phyloP scores from a whole-genome alignment of 2,329 filamentous ascomycete species.

The Dactylellina leptospora region DNA sequence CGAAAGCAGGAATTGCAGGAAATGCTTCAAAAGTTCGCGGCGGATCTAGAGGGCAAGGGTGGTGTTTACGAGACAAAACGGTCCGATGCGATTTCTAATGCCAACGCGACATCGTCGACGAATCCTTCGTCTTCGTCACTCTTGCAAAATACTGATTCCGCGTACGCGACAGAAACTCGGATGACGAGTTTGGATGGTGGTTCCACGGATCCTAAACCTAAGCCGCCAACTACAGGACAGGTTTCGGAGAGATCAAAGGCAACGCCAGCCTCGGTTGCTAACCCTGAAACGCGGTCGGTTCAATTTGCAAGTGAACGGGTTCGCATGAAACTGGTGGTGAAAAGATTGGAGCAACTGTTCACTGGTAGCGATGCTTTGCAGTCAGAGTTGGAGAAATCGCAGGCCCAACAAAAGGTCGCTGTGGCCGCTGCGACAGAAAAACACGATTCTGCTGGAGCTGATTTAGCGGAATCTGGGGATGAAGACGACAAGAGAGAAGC shows the following conservation, averaged over 20 bases:
- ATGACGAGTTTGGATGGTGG: constrained; percentile 43
- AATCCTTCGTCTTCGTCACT: constrained; percentile 43
- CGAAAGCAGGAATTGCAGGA: constrained; percentile 82
- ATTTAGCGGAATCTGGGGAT: constrained; percentile 53
- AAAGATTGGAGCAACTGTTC: constrained; percentile 80
- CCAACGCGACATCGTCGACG: constrained; percentile 63
- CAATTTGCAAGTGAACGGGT: constrained; percentile 68
- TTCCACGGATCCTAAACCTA: constrained; percentile 13
- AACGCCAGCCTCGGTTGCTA: not conserved
- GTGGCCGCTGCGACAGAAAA: constrained; percentile 64
- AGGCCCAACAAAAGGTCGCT: constrained; percentile 60
- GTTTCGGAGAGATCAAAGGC: not conserved
- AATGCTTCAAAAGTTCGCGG: constrained; percentile 75
- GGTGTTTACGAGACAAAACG: constrained; percentile 43
- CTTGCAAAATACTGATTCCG: constrained; percentile 63
- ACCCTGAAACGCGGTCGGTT: constrained; percentile 3
- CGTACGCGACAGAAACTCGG: constrained; percentile 69
- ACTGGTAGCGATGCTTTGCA: constrained; percentile 70
- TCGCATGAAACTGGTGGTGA: constrained; percentile 79
- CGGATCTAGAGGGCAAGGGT: constrained; percentile 65
- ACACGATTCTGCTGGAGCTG: constrained; percentile 55
- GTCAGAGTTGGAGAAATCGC: constrained; percentile 59
- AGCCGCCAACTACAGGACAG: not conserved
- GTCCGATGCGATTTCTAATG: constrained; percentile 59
- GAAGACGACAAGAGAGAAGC: constrained; percentile 61